These are phyloP conservation scores for Acanthochlamys bracteata DNA, from an alignment of 106 monocot species.

Conservation along the genomic window DNA sequence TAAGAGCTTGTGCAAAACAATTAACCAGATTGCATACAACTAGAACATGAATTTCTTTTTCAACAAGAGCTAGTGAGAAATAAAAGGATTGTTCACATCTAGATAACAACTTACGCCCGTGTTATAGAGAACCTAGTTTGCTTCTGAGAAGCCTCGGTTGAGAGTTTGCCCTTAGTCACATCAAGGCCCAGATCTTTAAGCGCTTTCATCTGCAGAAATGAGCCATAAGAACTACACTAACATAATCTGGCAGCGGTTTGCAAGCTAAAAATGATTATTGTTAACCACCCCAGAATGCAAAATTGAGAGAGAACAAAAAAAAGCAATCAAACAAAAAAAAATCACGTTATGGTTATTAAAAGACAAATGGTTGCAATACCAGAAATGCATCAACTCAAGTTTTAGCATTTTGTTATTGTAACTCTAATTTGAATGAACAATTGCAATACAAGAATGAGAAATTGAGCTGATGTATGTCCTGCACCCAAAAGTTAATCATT, in stretches of 20 bases:
- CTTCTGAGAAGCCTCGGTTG: constrained; percentile 37
- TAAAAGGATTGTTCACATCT: background rate
- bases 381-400: no score
- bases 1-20: background rate
- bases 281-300: background rate
- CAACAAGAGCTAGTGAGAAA: background rate
- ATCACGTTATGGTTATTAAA: no score
- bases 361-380: no score
- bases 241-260: background rate
- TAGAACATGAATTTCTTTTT: background rate
- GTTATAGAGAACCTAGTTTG: constrained; percentile 34
- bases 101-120: background rate
- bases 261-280: background rate
- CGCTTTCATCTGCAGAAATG: constrained; percentile 77
- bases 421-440: no score
- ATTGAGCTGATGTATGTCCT: no score
- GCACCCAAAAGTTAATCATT: no score
- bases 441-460: no score
- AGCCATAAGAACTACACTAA: background rate
- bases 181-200: constrained; percentile 86
- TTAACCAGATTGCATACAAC: background rate
- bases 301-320: no score
- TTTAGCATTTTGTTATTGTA: no score
- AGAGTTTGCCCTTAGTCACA: constrained; percentile 81
- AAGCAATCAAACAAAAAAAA: no score